Base-by-base conservation (phyloP, 768 basidiomycete species). In the Flagelloscypha sp. region DNA sequence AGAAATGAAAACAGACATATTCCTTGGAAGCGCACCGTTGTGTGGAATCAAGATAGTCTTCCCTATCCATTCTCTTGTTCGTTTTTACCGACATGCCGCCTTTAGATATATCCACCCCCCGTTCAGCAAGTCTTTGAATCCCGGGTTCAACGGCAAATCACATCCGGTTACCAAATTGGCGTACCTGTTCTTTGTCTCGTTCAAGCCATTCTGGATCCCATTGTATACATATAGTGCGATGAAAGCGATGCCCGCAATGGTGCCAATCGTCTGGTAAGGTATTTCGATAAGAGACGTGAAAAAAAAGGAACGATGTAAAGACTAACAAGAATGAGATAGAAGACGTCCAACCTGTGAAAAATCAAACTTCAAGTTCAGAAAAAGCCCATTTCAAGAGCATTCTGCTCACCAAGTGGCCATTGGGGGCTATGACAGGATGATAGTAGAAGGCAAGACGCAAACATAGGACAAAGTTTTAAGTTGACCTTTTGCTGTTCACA, bases 1-100 rank as follows among this genome's bases (percentile, higher is more conserved):
- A n/a, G n/a, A n/a, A n/a, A n/a, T n/a, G n/a, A n/a, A n/a, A n/a
- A n/a, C n/a, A n/a, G n/a, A n/a, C n/a, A n/a, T n/a, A n/a, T n/a
- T n/a, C n/a, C n/a, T n/a, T n/a, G n/a, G n/a, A 16, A 9, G 19
- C 62, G 42, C 37, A 81, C 82, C 82, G 61, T 48, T 84, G 83
- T 11, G 81, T 84, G 6, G 80, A 79, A 47, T 84, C 80, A 3
- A 84, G 59, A 41, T 84, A 84, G 27, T 71, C 66, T 35, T 79
- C 73, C 25, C 76, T 62, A 41, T 74, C 73, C 42, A 79, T 68
- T 5, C 68, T 65, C 40, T 65, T 70, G 15, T 64, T 52, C 1
- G 80, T 84, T 56, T 80, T 82, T 27, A 85, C 62, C 0, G 78
- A 70, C 9, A 84, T 63, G 3, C 83, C 83, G 3, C 61, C 58